phyloP scores from a whole-genome alignment of 148 eudicot genomes.

The Fagopyrum homotropicum region DNA sequence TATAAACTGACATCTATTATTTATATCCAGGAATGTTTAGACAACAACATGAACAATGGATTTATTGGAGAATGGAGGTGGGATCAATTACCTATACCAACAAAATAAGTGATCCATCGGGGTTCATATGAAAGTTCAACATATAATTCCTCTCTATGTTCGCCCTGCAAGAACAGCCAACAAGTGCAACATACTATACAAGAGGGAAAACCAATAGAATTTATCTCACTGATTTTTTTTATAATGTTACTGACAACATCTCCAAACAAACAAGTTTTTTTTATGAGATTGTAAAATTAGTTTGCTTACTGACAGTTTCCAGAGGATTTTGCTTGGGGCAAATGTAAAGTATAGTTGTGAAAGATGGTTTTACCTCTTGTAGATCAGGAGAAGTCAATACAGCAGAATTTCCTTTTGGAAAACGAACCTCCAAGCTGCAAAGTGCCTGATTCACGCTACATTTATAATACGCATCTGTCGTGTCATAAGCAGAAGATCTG shows the following conservation, averaged over 20 bases:
- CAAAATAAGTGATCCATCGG: conserved; percentile 58
- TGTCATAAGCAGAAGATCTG: conserved; percentile 42
- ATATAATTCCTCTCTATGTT: conserved; percentile 21
- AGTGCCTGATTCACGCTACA: conserved; percentile 43
- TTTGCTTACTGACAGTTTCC: neutral
- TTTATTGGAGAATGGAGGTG: neutral
- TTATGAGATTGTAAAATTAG: too few species aligned
- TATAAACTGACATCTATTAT: too few species aligned
- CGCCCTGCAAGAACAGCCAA: conserved; percentile 34
- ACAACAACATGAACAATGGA: too few species aligned
- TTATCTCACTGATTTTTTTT: too few species aligned
- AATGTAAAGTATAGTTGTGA: neutral
- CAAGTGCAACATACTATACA: neutral
- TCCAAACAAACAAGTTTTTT: too few species aligned
- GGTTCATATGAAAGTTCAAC: conserved; percentile 72
- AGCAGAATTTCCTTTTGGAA: conserved; percentile 50
- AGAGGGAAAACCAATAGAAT: neutral
- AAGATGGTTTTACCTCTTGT: conserved; percentile 33
- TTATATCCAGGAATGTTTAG: too few species aligned
- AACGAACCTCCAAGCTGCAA: conserved; percentile 46
- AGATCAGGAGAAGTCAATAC: conserved; percentile 61
- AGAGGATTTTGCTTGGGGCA: too few species aligned
- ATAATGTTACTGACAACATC: too few species aligned
- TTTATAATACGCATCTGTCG: conserved; percentile 43
- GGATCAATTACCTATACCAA: conserved; percentile 50